Evolutionary conservation across 805 yeast species (phyloP), one percentile per base, ranked within the genome.

Genomic region (Metschnikowia cubensis): DNA sequence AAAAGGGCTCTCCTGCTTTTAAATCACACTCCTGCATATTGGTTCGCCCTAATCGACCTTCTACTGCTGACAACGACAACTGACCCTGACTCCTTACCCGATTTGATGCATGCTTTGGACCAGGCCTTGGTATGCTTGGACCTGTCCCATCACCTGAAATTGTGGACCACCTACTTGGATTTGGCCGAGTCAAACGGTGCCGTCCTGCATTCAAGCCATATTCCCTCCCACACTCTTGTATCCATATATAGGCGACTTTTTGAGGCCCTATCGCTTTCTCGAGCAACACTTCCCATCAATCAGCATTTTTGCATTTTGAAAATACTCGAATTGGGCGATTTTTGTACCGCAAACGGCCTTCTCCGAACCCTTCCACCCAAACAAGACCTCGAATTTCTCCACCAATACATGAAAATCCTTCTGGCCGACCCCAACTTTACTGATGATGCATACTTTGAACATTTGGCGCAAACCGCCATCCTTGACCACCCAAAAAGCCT

Each of bases 401-500:
- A 42, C 14, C 42, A 49, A 1, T 51, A 49, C 38, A 34, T 54
- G 31, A 45, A 47, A 17, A n/a, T 45, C 4, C 43, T 55, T 6
- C 42, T 47, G 39, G 34, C 25, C 11, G 13, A 32, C 7, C 7
- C 29, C 1, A 11, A 3, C 1, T 55, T 50, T 18, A 17, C 33
- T 17, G 47, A 44, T 35, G 45, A 41, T 21, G 18, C 17, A 8
- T 53, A 34, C 31, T 43, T 53, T 15, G 54, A 52, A 32, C 21
- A 10, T 2, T n/a, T 35, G 17, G 57, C 47, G 13, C 35, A 11
- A 6, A 42, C 21, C 2, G 64, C 62, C 14, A 51, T 61, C 6
- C 17, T 20, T 4, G 57, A 54, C 39, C 87, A 78, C 57, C 83
- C 89, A 0, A 89, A 84, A 56, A 89, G 85, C 57, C 62, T 69